phyloP scores from a whole-genome alignment of 768 basidiomycete genomes.

The Infundibulicybe gibba region DNA sequence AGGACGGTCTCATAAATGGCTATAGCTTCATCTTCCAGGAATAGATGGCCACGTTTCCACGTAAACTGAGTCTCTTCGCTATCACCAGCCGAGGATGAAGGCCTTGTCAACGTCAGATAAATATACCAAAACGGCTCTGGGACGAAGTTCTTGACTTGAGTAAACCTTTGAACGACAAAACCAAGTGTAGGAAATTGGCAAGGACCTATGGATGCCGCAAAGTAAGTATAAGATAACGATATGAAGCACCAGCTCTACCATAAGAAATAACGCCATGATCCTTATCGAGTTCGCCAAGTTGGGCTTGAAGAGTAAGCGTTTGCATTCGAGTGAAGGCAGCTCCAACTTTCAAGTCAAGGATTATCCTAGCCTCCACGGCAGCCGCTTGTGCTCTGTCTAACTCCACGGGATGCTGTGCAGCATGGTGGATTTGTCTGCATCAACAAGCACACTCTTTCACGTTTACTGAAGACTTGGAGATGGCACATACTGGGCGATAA shows the following conservation, averaged over 20 bases:
- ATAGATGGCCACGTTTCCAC: slow-evolving; percentile 86
- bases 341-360: slow-evolving; percentile 87
- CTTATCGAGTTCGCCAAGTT: slow-evolving; percentile 51
- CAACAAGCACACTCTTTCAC: neutral
- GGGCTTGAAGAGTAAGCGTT: slow-evolving; percentile 66
- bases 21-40: slow-evolving; percentile 65
- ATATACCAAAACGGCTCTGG: slow-evolving; percentile 96
- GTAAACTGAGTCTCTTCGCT: slow-evolving; percentile 71
- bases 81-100: slow-evolving; percentile 28
- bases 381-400: slow-evolving; percentile 83
- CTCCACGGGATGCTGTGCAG: slow-evolving; percentile 85
- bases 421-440: slow-evolving; percentile 88
- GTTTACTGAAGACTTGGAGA: neutral
- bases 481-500: slow-evolving; percentile 84
- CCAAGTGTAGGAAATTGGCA: slow-evolving; percentile 99
- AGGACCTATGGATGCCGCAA: slow-evolving; percentile 54
- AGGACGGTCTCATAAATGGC: slow-evolving; percentile 74
- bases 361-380: slow-evolving; percentile 87
- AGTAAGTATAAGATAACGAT: slow-evolving; percentile 2
- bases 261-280: slow-evolving; percentile 72
- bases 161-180: slow-evolving; percentile 92
- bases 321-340: slow-evolving; percentile 93
- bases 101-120: slow-evolving; percentile 59
- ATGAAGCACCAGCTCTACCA: slow-evolving; percentile 43
- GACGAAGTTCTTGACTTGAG: slow-evolving; percentile 80